phyloP scores from a whole-genome alignment of 352 stramenopile genomes.

The Pythium aquatile region DNA sequence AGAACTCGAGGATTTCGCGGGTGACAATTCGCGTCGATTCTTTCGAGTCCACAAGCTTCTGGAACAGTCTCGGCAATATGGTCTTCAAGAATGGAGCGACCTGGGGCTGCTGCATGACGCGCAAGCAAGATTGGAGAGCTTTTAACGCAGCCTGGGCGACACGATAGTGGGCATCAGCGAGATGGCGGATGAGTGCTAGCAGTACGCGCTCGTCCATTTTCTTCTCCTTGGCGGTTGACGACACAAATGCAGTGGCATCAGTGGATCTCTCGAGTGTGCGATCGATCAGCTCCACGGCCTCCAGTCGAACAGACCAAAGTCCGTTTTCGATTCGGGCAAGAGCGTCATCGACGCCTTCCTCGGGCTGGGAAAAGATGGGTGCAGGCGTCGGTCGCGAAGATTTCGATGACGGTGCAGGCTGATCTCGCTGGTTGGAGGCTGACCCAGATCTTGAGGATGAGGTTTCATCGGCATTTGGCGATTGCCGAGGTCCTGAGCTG shows the following conservation, averaged over 20 bases:
- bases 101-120: conserved; percentile 37
- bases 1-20: conserved; percentile 61
- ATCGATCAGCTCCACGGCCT: conserved; percentile 47
- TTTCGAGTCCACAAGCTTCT: conserved; percentile 78
- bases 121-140: conserved; percentile 50
- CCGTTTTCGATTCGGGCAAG: conserved; percentile 46
- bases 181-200: conserved; percentile 51
- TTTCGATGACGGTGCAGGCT: conserved; percentile 8
- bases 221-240: conserved; percentile 15
- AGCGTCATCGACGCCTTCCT: conserved; percentile 56
- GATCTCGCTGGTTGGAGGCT: conserved; percentile 10
- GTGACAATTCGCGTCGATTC: conserved; percentile 50
- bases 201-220: conserved; percentile 66
- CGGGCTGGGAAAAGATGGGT: conserved; percentile 6
- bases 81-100: conserved; percentile 54
- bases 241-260: not conserved
- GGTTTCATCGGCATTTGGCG: not conserved
- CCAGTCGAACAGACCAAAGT: conserved; percentile 66
- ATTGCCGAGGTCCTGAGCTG: not conserved
- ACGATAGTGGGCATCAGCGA: conserved; percentile 73
- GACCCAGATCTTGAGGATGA: not conserved
- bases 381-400: conserved; percentile 13
- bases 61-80: conserved; percentile 62
- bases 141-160: conserved; percentile 70
- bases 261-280: conserved; percentile 19